Evolutionary conservation across 1,284 basidiomycete species (phyloP), one percentile per base, ranked within the genome.

Genomic region (Moniliella sp.): DNA sequence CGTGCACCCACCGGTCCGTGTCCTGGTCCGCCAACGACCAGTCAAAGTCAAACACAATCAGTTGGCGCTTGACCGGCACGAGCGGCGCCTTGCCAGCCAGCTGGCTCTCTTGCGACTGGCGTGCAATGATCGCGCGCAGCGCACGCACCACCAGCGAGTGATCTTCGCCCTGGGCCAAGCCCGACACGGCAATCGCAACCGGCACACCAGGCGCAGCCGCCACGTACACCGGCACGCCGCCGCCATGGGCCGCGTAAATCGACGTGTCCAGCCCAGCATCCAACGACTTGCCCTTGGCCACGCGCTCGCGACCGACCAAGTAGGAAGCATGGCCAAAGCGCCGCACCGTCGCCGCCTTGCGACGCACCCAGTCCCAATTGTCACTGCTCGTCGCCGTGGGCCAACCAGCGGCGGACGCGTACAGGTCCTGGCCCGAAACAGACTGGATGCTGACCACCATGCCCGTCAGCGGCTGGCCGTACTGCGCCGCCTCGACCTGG

Each of bases 41-140:
- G 69, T 97, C 88, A 65, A 94, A 94, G 63, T 97, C 88, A 50
- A 79, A 94, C 11, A 94, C 76, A 44, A 94, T 68, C 28, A 93
- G 74, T 61, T 88, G 81, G 46, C 39, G 40, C 7, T 37, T 37
- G 2, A 48, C 45, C 5, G 19, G 18, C 7, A 50, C 42, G 7
- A 56, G 28, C 11, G 54, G 43, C 4, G 19, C 25, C n/a, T n/a
- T n/a, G n/a, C n/a, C n/a, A 33, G 11, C 35, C 32, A 21, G 34
- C 27, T 14, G 14, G n/a, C n/a, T n/a, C n/a, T n/a, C n/a, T n/a
- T n/a, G n/a, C n/a, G n/a, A n/a, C 28, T 29, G 9, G 14, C 12
- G 15, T 4, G 5, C 14, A 11, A 40, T 14, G 18, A 33, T 4
- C 30, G 39, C 13, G 4, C 25, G 12, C 3, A 47, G 19, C 3